Percentiles rank a stretch among this genome's conserved stretches.
Evolutionary conservation across 352 stramenopile species (phyloP).

Genomic region (Phytophthora idaei): DNA sequence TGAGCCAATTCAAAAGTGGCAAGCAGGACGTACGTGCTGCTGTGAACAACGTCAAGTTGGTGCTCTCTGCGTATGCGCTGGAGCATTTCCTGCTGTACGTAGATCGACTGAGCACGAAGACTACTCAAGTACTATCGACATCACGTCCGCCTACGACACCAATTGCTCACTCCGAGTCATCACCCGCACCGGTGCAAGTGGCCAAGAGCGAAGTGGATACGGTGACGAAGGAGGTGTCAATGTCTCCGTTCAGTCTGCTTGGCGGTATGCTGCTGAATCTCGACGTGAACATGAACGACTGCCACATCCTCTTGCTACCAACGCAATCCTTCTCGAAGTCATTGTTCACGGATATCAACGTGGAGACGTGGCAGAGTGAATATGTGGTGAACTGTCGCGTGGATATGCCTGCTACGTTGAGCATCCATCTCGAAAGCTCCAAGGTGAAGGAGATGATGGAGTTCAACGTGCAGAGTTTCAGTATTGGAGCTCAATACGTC

Average conservation of each 20-base stretch:
- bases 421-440: slow-evolving; percentile 51
- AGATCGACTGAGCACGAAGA: slow-evolving; percentile 59
- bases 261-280: slow-evolving; percentile 59
- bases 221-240: slow-evolving; percentile 47
- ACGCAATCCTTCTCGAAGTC: slow-evolving; percentile 56
- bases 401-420: slow-evolving; percentile 53
- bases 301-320: slow-evolving; percentile 55
- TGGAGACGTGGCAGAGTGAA: slow-evolving; percentile 46
- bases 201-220: slow-evolving; percentile 43
- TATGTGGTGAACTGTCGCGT: slow-evolving; percentile 60
- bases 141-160: slow-evolving; percentile 40
- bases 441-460: slow-evolving; percentile 52
- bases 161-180: slow-evolving; percentile 37
- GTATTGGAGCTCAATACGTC: slow-evolving; percentile 58
- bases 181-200: slow-evolving; percentile 26
- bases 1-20: slow-evolving; percentile 53
- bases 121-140: slow-evolving; percentile 55
- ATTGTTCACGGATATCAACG: slow-evolving; percentile 62
- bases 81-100: slow-evolving; percentile 72
- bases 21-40: slow-evolving; percentile 48
- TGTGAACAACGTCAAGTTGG: slow-evolving; percentile 56
- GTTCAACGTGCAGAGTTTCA: slow-evolving; percentile 57
- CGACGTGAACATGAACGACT: slow-evolving; percentile 59
- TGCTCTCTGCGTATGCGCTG: slow-evolving; percentile 48
- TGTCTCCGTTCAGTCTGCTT: slow-evolving; percentile 70